These are phyloP conservation scores for Teunomyces aglyptinius DNA, from an alignment of 805 yeast species.

Conservation along the genomic window DNA sequence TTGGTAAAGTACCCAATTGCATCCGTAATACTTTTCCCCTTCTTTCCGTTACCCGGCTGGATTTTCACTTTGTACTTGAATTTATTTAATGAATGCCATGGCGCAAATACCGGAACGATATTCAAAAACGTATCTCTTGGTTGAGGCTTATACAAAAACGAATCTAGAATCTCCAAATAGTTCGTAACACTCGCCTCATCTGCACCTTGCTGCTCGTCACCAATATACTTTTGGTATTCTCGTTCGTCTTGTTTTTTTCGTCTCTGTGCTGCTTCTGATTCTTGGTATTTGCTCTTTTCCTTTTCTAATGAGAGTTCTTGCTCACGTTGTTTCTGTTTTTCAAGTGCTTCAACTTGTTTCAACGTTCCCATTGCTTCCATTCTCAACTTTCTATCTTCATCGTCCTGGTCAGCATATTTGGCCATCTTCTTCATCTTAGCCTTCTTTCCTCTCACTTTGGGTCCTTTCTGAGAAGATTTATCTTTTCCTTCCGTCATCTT, in stretches of 20 bases:
- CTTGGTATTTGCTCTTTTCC: slow-evolving; percentile 28
- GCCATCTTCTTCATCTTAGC: slow-evolving; percentile 80
- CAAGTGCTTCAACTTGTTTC: slow-evolving; percentile 47
- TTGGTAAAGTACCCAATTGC: slow-evolving; percentile 55
- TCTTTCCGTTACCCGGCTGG: slow-evolving; percentile 76
- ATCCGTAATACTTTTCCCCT: slow-evolving; percentile 82
- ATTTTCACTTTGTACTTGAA: slow-evolving; percentile 80
- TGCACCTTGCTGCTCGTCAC: slow-evolving; percentile 26
- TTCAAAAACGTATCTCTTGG: slow-evolving; percentile 54
- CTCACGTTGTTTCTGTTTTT: slow-evolving; percentile 18
- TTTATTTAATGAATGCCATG: slow-evolving; percentile 78
- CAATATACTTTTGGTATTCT: slow-evolving; percentile 43
- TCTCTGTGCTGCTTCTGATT: slow-evolving; percentile 38
- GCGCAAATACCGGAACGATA: slow-evolving; percentile 86
- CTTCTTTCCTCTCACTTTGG: slow-evolving; percentile 75
- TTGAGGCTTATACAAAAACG: slow-evolving; percentile 44
- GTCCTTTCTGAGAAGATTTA: slow-evolving; percentile 11
- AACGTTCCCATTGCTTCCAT: slow-evolving; percentile 84
- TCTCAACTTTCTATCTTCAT: slow-evolving; percentile 71
- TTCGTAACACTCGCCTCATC: slow-evolving; percentile 29
- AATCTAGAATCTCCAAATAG: slow-evolving; percentile 45
- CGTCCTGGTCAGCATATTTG: slow-evolving; percentile 90
- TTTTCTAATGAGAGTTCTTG: slow-evolving; percentile 18
- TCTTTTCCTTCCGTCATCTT: slow-evolving; percentile 9
- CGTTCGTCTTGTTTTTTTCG: slow-evolving; percentile 45